Conservation (phyloP, 306 rosid species). For the Cucurbita maxima region DNA sequence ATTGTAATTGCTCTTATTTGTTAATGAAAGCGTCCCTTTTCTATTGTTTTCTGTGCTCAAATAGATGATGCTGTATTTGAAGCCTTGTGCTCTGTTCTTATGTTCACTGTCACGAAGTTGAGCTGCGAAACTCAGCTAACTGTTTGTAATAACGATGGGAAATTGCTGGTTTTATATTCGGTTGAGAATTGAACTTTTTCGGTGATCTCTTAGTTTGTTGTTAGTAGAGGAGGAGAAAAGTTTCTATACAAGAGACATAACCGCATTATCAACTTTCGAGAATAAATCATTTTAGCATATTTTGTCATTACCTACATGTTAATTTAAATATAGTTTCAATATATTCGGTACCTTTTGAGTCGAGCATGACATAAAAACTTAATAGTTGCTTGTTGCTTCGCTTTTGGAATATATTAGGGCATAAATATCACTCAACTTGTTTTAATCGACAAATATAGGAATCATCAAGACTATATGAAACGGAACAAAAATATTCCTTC, state of each 20-base stretch:
- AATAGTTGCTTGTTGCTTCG: too few species aligned
- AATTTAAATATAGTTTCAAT: too few species aligned
- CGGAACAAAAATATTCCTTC: background rate
- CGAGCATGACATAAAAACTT: too few species aligned
- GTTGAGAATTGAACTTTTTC: background rate
- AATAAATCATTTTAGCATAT: too few species aligned
- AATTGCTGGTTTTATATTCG: background rate
- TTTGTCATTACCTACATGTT: too few species aligned
- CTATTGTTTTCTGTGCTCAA: background rate
- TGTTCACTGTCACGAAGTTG: background rate
- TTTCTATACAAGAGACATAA: too few species aligned
- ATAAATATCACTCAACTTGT: too few species aligned
- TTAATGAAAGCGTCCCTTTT: background rate
- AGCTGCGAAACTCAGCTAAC: background rate
- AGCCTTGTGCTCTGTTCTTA: background rate
- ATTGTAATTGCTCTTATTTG: background rate
- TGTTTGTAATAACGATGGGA: background rate
- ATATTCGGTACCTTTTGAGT: too few species aligned
- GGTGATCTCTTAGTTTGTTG: background rate
- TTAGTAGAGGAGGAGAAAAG: background rate
- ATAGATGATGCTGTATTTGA: background rate
- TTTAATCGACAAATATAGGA: too few species aligned
- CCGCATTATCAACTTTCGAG: too few species aligned
- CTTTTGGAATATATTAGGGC: too few species aligned
- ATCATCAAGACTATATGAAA: too few species aligned